Evolutionary conservation across 768 basidiomycete species (phyloP), one percentile per base, ranked within the genome.

Genomic region (Sporobolomyces pararoseus): DNA sequence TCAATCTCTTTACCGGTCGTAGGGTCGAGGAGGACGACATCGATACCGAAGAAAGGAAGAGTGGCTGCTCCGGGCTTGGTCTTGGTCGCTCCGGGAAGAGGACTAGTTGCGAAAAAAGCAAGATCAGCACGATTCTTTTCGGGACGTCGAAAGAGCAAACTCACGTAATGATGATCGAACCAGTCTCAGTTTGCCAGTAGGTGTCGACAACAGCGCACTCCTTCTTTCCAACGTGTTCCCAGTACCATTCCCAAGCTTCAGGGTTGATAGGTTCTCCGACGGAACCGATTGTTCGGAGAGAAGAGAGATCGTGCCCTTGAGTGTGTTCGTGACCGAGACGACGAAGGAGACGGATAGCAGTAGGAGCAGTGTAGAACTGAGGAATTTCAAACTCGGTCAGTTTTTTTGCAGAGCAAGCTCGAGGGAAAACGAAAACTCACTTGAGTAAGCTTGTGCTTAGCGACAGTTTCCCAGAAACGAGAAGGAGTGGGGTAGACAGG

Each of bases 231-330:
- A 96, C 93, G 77, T 91, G 86, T 77, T 96, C 92, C 79, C 95
- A 92, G 81, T 94, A 96, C 95, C 95, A 98, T 76, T 94, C 86
- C 95, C 96, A 97, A 16, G 95, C 95, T 79, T 97, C 95, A 32
- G 94, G 93, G 80, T 97, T 97, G 83, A 99, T 98, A 1, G 96
- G 96, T 81, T 99, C 96, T 64, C 95, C 96, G 52, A 98, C 96
- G 68, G 84, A 88, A 29, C 96, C 95, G 46, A 99, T 82, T 10
- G 96, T 88, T 66, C 96, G 87, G 66, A 99, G 80, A 21, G 84
- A 85, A 76, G 84, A 86, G 55, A 99, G 84, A 78, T 96, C 91
- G 80, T 91, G 84, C 14, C 84, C 82, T 77, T 90, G 84, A 65
- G 91, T 90, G 78, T 94, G 90, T 53, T 92, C 87, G 65, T 87